phyloP scores from a whole-genome alignment of 2,329 filamentous ascomycete species.

The Colletotrichum brevisporum region DNA sequence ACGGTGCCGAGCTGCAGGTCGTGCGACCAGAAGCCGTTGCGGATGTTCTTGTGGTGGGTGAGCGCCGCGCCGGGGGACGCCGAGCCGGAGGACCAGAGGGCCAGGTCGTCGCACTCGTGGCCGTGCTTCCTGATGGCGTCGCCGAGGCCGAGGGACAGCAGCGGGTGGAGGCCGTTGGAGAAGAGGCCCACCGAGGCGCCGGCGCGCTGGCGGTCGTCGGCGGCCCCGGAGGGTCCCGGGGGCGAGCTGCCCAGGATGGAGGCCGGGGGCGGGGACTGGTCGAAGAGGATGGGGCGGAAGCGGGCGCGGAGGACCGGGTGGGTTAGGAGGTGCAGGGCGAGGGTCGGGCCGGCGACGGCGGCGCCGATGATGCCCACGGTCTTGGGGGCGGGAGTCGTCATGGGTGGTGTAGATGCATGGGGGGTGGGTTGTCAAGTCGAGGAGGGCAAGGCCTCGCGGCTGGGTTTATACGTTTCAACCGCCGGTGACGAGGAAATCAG shows the following conservation, averaged over 20 bases:
- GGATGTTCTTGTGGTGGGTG: slow-evolving; percentile 18
- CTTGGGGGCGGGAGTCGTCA: slow-evolving; percentile 15
- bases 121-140: slow-evolving; percentile 29
- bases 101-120: slow-evolving; percentile 22
- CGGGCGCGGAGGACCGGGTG: slow-evolving; percentile 38
- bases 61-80: not conserved
- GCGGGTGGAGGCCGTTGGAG: slow-evolving; percentile 43
- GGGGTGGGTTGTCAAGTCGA: slow-evolving; percentile 1
- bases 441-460: not conserved
- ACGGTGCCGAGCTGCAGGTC: slow-evolving; percentile 42
- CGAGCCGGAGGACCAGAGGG: slow-evolving; percentile 14
- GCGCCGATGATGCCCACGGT: slow-evolving; percentile 38
- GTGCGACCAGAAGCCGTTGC: slow-evolving; percentile 42
- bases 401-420: not conserved
- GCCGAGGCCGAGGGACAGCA: slow-evolving; percentile 42
- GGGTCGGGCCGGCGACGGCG: slow-evolving; percentile 37
- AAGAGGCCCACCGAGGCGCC: slow-evolving; percentile 45
- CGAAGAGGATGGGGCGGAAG: slow-evolving; percentile 34
- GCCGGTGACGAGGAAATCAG: not conserved
- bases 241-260: not conserved
- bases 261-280: slow-evolving; percentile 20
- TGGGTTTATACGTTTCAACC: not conserved
- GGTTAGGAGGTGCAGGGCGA: slow-evolving; percentile 42
- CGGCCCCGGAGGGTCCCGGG: not conserved
- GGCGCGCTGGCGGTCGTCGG: slow-evolving; percentile 31